Conservation (phyloP, 2,329 filamentous ascomycete species). For the Thelonectria discophora region DNA sequence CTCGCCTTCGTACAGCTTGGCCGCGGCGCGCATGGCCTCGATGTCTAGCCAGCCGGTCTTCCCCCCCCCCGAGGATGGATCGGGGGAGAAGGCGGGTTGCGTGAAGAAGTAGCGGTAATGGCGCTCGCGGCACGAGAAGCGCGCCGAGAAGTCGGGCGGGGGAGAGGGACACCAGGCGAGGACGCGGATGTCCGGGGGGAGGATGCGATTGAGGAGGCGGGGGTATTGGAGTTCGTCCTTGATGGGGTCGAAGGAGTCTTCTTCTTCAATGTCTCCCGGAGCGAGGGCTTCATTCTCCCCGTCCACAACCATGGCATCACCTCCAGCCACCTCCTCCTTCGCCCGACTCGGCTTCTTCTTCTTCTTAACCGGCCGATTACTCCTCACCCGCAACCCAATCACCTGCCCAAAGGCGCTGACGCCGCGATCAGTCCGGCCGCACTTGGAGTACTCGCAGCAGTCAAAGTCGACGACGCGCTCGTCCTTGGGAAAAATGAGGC, state of each 20-base stretch:
- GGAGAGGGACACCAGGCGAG: constrained; percentile 92
- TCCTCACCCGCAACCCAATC: constrained; percentile 82
- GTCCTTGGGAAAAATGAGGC: constrained; percentile 78
- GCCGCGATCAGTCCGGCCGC: constrained; percentile 89
- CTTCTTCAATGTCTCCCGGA: constrained; percentile 27
- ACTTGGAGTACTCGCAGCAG: constrained; percentile 91
- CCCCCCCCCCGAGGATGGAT: constrained; percentile 49
- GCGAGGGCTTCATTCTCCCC: constrained; percentile 20
- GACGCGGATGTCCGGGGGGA: constrained; percentile 88
- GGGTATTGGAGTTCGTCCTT: constrained; percentile 86
- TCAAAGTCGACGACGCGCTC: constrained; percentile 77
- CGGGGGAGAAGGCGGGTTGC: constrained; percentile 83
- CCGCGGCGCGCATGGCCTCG: constrained; percentile 83
- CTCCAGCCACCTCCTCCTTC: constrained; percentile 37
- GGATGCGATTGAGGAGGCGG: constrained; percentile 82
- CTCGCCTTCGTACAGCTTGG: constrained; percentile 79
- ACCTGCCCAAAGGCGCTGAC: constrained; percentile 98
- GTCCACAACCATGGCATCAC: constrained; percentile 36
- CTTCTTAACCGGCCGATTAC: constrained; percentile 70
- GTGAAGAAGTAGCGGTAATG: constrained; percentile 99
- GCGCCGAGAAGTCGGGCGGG: constrained; percentile 82
- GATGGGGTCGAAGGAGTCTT: constrained; percentile 67
- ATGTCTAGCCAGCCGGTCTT: constrained; percentile 87
- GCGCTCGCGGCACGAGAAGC: constrained; percentile 91
- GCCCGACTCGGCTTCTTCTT: constrained; percentile 33